A percentile compares a stretch with the other conserved stretches of the same genome.
Evolutionary conservation across 345 rosid genomes (phyloP).

Genomic region (Ricinus communis): DNA sequence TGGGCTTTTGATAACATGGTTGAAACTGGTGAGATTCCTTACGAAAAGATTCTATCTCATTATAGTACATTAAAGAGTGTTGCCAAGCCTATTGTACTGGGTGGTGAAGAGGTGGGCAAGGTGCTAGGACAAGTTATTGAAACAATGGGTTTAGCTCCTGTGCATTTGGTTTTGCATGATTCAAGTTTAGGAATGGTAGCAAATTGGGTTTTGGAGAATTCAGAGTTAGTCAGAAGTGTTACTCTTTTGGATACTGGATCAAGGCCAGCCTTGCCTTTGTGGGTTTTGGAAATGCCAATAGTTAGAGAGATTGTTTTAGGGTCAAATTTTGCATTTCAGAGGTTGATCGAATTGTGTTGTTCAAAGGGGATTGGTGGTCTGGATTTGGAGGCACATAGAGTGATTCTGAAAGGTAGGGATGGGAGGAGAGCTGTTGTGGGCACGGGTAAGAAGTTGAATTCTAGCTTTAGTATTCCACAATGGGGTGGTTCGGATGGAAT

Average conservation of each 20-base stretch:
- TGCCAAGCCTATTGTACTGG: slow-evolving; percentile 52
- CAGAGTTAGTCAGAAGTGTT: slow-evolving; percentile 53
- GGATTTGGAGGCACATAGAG: slow-evolving; percentile 66
- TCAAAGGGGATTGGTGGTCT: slow-evolving; percentile 45
- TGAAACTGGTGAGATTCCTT: slow-evolving; percentile 90
- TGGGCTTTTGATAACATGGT: slow-evolving; percentile 93
- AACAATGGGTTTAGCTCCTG: slow-evolving; percentile 70
- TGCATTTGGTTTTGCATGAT: slow-evolving; percentile 89
- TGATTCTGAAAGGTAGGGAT: slow-evolving; percentile 68
- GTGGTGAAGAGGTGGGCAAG: slow-evolving; percentile 63
- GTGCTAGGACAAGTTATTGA: slow-evolving; percentile 71
- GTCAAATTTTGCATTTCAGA: slow-evolving; percentile 40
- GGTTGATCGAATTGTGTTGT: slow-evolving; percentile 61
- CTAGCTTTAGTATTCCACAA: slow-evolving; percentile 67
- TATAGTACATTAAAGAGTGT: slow-evolving; percentile 38
- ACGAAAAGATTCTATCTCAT: slow-evolving; percentile 45
- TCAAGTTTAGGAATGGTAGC: slow-evolving; percentile 73
- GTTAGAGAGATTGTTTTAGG: slow-evolving; percentile 58
- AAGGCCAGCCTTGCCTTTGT: slow-evolving; percentile 69
- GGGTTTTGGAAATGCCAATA: slow-evolving; percentile 54
- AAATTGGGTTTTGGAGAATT: slow-evolving; percentile 66
- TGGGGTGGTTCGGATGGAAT: slow-evolving; percentile 71
- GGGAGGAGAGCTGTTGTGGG: slow-evolving; percentile 62
- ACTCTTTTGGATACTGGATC: slow-evolving; percentile 71
- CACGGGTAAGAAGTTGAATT: slow-evolving; percentile 60